These are phyloP conservation scores for Isabelozyma heimii DNA, from an alignment of 805 yeast genomes.

Conservation along the genomic window DNA sequence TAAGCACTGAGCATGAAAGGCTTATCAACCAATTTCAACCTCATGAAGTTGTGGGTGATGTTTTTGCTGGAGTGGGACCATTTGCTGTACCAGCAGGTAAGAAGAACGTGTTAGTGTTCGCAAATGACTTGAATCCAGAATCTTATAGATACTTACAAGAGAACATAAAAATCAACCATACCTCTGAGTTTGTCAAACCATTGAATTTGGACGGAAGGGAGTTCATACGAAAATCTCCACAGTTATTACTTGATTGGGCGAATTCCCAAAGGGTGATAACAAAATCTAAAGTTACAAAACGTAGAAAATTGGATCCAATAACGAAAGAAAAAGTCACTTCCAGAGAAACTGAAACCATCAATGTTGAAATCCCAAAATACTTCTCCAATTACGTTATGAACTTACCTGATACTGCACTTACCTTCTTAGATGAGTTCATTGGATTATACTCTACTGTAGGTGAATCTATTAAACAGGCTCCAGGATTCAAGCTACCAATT, in stretches of 20 bases:
- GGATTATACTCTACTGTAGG: slow-evolving; percentile 60
- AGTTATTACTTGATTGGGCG: slow-evolving; percentile 48
- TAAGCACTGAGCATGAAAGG: slow-evolving; percentile 91
- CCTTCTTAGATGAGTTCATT: slow-evolving; percentile 71
- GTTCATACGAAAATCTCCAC: slow-evolving; percentile 64
- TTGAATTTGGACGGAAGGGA: slow-evolving; percentile 80
- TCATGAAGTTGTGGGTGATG: slow-evolving; percentile 85
- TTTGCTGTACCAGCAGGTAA: slow-evolving; percentile 96
- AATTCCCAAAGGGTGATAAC: slow-evolving; percentile 28
- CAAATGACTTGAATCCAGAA: slow-evolving; percentile 91
- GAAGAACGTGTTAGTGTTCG: slow-evolving; percentile 73
- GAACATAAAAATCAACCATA: slow-evolving; percentile 67
- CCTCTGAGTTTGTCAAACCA: slow-evolving; percentile 54
- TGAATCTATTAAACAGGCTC: slow-evolving; percentile 29
- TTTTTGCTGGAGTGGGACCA: slow-evolving; percentile 98
- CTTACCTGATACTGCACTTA: slow-evolving; percentile 88
- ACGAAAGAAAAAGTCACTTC: slow-evolving; percentile 12
- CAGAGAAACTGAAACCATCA: slow-evolving; percentile 8
- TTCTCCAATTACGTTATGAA: slow-evolving; percentile 88
- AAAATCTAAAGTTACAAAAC: slow-evolving; percentile 28
- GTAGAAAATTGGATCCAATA: slow-evolving; percentile 34
- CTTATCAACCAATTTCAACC: slow-evolving; percentile 59
- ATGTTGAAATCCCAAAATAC: slow-evolving; percentile 47
- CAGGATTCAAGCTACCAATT: slow-evolving; percentile 61
- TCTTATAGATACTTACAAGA: slow-evolving; percentile 66